Base-by-base conservation (phyloP, 805 yeast species). In the Kuraishia piskuri region DNA sequence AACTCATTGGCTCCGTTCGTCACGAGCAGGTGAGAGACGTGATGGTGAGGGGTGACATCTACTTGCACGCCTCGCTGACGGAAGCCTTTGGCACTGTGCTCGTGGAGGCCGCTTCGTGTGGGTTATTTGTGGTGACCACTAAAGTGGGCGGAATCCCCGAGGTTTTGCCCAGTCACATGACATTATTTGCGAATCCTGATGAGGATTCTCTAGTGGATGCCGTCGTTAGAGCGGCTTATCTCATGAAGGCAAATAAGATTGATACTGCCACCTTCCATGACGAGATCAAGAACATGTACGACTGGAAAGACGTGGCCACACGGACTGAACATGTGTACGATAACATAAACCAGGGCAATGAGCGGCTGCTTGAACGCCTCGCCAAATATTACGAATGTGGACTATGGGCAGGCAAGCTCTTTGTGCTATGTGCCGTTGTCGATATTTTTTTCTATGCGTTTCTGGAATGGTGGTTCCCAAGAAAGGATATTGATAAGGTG, bases 121-220 rank as follows among this genome's bases (percentile, higher is more conserved):
- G 97, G 0, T 67, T 94, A 40, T 75, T 88, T 20, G 96, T 94
- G 1, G 99, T 94, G 0, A 90, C 97, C 0, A 94, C 99, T 0
- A 82, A 83, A 54, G 99, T 94, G 0, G 99, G 99, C 12, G 99
- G 99, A 4, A 91, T 94, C 45, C 97, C 97, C 0, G 99, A 94
- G 64, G 98, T 94, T 3, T 69, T 94, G 44, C 99, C 99, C 0
- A 76, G 77, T 22, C 88, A 90, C 61, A 94, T 94, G 98, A 90
- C 96, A 1, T 86, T 86, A 1, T 94, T 88, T 68, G 91, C 98
- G 0, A 77, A 83, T 17, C 96, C 97, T 0, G 88, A 92, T 2
- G 97, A 88, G 51, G 88, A 88, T 54, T 83, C 94, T 1, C 68
- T 94, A 46, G 89, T 86, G 1, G 78, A 76, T 2, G 86, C 91